phyloP scores from a whole-genome alignment of 176 grass and related monocot genomes.

The Oryza meyeriana region DNA sequence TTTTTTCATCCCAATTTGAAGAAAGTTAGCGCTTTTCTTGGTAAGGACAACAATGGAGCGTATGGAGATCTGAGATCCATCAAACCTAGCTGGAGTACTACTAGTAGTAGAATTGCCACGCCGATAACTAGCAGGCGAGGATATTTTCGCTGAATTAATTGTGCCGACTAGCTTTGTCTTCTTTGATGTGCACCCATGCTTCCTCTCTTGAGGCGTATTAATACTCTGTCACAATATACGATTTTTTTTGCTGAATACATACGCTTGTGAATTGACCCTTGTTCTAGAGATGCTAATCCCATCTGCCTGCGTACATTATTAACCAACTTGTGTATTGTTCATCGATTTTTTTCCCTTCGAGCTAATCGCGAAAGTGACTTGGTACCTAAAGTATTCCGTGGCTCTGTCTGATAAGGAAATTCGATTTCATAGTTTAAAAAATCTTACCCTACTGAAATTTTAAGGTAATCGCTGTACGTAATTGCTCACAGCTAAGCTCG shows the following conservation, averaged over 20 bases:
- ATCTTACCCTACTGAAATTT: neutral
- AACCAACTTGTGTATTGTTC: neutral
- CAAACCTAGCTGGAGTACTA: neutral
- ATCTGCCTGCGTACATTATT: constrained; percentile 12
- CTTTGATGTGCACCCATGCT: neutral
- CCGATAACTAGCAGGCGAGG: neutral
- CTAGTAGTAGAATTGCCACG: neutral
- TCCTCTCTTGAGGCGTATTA: neutral
- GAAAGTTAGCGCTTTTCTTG: neutral
- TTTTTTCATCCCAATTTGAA: neutral
- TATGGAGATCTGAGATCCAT: constrained; percentile 6
- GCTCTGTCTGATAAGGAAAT: constrained; percentile 27
- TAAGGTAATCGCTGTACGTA: neutral
- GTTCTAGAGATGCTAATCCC: neutral
- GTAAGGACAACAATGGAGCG: neutral
- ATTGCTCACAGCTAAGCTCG: neutral
- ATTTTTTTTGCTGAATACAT: constrained; percentile 18
- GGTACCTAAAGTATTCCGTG: constrained; percentile 38
- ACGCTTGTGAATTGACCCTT: neutral
- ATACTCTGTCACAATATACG: neutral
- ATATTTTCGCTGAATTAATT: constrained; percentile 20
- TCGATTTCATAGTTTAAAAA: neutral
- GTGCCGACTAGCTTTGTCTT: neutral
- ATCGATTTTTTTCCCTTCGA: neutral
- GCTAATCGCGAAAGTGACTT: constrained; percentile 27